Conservation (phyloP, 2,329 filamentous ascomycete genomes). For the Phaeomoniella chlamydospora region DNA sequence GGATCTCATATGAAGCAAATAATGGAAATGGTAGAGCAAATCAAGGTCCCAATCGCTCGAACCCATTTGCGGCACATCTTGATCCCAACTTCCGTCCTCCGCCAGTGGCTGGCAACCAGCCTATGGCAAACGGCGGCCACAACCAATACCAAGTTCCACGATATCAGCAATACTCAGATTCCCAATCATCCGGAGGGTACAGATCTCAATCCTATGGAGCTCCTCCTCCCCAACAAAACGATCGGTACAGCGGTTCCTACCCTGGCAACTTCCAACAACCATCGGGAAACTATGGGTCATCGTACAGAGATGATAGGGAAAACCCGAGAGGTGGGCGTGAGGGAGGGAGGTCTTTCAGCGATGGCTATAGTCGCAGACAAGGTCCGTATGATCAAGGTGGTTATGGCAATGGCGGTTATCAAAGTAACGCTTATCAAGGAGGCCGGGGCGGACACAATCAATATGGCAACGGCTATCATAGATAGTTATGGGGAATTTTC, state of each 20-base stretch:
- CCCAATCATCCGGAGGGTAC: too few species aligned
- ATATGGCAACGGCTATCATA: conserved; percentile 8
- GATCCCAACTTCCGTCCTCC: conserved; percentile 26
- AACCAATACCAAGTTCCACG: conserved; percentile 8
- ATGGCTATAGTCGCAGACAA: conserved; percentile 13
- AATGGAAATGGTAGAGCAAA: conserved; percentile 1
- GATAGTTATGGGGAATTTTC: background rate
- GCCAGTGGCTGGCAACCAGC: conserved; percentile 11
- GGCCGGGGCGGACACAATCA: conserved; percentile 14
- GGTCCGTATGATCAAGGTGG: conserved; percentile 8
- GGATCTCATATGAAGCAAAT: conserved; percentile 3
- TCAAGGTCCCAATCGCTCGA: conserved; percentile 17
- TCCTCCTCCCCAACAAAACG: conserved; percentile 17
- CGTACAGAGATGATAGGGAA: background rate
- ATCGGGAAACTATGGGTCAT: background rate
- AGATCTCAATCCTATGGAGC: conserved; percentile 19
- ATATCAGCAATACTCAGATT: conserved; percentile 13
- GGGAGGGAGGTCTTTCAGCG: conserved; percentile 6
- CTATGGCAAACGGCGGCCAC: background rate
- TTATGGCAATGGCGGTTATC: background rate
- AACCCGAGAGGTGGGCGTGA: background rate
- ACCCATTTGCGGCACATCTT: conserved; percentile 32
- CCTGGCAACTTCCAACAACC: background rate
- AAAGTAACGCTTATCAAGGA: too few species aligned
- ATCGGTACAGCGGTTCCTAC: background rate